Evolutionary conservation across 257 asterid genomes (phyloP).

Genomic region (Paulownia fortunei): DNA sequence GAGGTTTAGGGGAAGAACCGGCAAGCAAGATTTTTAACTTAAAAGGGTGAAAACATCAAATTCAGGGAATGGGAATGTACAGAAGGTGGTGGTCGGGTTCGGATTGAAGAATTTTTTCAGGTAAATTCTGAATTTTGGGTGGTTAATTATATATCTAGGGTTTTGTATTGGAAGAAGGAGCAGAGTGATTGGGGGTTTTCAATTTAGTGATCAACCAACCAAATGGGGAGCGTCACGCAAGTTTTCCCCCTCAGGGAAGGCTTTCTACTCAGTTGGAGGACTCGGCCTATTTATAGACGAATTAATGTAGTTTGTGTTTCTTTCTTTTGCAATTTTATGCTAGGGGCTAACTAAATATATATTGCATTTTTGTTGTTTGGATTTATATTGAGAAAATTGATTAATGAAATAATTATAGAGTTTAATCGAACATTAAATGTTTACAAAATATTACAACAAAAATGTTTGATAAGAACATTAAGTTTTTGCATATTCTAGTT

Average conservation of each 20-base stretch:
- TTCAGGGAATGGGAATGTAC: conserved; percentile 6
- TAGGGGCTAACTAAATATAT: no score
- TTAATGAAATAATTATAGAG: not conserved
- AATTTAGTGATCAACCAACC: conserved; percentile 28
- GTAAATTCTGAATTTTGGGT: not conserved
- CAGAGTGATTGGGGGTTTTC: conserved; percentile 8
- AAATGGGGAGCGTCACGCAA: not conserved
- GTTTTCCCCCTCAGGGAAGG: conserved; percentile 27
- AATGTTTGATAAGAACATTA: no score
- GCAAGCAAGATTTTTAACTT: not conserved
- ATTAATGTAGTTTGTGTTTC: not conserved
- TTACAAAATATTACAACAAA: no score
- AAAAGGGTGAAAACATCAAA: not conserved
- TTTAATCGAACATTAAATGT: no score
- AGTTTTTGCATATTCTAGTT: no score
- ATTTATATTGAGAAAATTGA: not conserved
- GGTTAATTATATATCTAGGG: conserved; percentile 42
- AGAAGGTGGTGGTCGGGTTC: conserved; percentile 8
- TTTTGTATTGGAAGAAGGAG: conserved; percentile 33
- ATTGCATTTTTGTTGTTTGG: not conserved
- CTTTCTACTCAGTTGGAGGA: not conserved
- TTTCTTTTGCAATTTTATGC: not conserved
- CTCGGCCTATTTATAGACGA: conserved; percentile 9
- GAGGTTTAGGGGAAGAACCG: conserved; percentile 6
- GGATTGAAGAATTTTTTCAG: not conserved